phyloP scores from a whole-genome alignment of 1,284 basidiomycete species.

The Apiotrichum akiyoshidainum region DNA sequence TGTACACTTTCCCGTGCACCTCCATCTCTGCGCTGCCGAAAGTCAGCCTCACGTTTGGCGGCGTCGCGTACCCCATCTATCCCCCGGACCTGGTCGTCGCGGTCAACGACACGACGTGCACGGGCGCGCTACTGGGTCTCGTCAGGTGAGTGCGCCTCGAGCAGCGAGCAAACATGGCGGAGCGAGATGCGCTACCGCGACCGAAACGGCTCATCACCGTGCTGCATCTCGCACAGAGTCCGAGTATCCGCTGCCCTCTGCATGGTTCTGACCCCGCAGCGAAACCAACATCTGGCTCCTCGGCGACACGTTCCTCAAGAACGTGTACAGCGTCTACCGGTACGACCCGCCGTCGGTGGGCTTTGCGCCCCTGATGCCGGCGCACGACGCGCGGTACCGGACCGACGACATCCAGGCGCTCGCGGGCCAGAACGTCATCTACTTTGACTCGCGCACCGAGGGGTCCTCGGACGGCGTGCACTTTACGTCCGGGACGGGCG shows the following conservation, averaged over 20 bases:
- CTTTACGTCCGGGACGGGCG: neutral
- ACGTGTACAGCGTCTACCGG: constrained; percentile 54
- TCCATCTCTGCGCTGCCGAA: constrained; percentile 5
- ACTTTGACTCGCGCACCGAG: neutral
- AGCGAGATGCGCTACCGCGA: no score
- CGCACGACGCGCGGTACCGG: neutral
- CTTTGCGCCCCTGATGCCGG: constrained; percentile 40
- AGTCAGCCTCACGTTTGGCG: constrained; percentile 7
- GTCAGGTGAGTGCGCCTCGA: neutral
- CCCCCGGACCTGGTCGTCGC: constrained; percentile 7
- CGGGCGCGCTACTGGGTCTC: neutral
- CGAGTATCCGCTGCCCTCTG: no score
- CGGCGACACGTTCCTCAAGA: constrained; percentile 88
- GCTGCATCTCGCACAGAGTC: neutral
- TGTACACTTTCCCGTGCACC: constrained; percentile 22
- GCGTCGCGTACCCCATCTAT: constrained; percentile 6
- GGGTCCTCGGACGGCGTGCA: neutral
- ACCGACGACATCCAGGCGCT: neutral
- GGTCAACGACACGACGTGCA: constrained; percentile 1
- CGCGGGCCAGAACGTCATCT: neutral
- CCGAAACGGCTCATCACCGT: no score
- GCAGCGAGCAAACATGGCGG: no score
- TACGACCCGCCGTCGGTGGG: constrained; percentile 53
- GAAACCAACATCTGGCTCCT: constrained; percentile 66
- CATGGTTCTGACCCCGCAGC: neutral